Conservation (phyloP, 441 rosid genomes). For the Erodium moschatum region DNA sequence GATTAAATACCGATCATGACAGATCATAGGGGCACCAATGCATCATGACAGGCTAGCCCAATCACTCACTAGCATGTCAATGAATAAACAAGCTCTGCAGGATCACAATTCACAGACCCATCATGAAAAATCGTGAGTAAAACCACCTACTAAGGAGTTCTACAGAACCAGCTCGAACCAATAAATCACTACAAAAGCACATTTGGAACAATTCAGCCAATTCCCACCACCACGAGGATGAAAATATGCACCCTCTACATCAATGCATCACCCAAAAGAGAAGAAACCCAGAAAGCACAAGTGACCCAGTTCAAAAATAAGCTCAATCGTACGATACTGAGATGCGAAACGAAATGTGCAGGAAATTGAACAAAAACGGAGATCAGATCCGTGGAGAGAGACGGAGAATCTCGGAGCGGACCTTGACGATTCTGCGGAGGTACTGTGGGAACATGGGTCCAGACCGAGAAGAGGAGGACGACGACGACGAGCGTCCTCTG, state of each 20-base stretch:
- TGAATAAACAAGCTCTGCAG: not conserved
- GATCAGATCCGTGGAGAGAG: constrained; percentile 13
- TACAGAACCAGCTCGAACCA: not conserved
- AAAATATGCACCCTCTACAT: not conserved
- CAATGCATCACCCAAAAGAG: not conserved
- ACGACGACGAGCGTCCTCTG: constrained; percentile 64
- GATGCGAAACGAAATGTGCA: constrained; percentile 14
- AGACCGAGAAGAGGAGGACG: constrained; percentile 51
- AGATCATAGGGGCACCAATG: not conserved
- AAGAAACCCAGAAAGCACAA: not conserved
- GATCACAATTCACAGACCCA: not conserved
- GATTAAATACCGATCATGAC: not conserved
- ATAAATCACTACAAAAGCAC: not conserved
- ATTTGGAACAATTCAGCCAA: not conserved
- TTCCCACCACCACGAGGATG: not conserved
- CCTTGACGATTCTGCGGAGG: constrained; percentile 92
- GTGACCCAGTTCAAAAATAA: not conserved
- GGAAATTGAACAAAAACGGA: constrained; percentile 4
- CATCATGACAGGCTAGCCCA: not conserved
- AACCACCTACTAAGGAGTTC: not conserved
- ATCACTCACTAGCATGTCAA: not conserved
- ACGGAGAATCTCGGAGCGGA: constrained; percentile 23
- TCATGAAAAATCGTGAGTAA: not conserved
- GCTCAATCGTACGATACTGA: constrained; percentile 2
- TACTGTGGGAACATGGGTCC: constrained; percentile 59